phyloP scores from a whole-genome alignment of 129 eudicot species.

The Ambrosia artemisiifolia region DNA sequence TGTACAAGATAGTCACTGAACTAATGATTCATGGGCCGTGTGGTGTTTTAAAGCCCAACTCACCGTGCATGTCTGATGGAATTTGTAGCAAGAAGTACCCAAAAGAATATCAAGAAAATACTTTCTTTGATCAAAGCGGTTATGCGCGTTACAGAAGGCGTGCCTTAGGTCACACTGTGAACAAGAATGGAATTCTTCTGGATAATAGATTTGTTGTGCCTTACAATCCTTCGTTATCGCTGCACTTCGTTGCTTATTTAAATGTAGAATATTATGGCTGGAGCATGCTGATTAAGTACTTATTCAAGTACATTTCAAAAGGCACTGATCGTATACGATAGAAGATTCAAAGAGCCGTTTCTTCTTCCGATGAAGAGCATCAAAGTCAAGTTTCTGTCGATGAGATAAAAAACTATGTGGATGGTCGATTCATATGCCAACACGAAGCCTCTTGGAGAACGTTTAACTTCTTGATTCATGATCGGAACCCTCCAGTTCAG shows the following conservation, averaged over 20 bases:
- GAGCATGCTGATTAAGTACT: background rate
- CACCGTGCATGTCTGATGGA: background rate
- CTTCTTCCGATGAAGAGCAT: too few species aligned
- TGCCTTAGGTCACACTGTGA: too few species aligned
- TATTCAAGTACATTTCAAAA: background rate
- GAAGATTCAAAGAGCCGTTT: too few species aligned
- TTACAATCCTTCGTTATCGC: background rate
- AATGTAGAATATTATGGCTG: constrained; percentile 2
- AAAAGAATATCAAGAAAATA: background rate
- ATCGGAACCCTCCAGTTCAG: background rate
- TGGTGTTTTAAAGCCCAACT: background rate
- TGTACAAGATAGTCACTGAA: background rate
- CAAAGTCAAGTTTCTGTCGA: background rate
- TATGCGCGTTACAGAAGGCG: background rate
- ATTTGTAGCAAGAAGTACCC: background rate
- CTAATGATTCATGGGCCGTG: background rate
- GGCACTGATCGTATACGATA: too few species aligned
- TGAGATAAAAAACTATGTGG: background rate
- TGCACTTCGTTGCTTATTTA: background rate
- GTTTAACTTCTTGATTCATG: background rate
- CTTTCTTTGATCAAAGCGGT: background rate
- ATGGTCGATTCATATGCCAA: background rate
- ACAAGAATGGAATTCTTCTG: background rate
- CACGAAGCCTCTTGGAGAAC: background rate
- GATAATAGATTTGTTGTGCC: background rate